Percentiles rank a stretch among this genome's conserved stretches.
phyloP scores from a whole-genome alignment of 306 rosid genomes.

The Quercus variabilis region DNA sequence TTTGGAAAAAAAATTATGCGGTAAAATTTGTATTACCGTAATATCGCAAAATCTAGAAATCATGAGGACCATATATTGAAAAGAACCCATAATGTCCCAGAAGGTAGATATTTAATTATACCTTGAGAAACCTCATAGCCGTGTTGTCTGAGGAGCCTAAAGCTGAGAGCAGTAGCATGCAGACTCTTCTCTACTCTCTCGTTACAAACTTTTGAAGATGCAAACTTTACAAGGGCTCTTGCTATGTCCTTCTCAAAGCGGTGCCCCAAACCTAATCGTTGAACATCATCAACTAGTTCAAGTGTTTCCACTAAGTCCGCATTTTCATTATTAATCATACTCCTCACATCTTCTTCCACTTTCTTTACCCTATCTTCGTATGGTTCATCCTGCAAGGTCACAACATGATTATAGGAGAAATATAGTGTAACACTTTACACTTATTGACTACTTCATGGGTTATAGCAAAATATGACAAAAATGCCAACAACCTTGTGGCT shows the following conservation, averaged over 20 bases:
- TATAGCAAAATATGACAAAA: too few relatives aligned
- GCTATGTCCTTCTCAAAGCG: constrained; percentile 35
- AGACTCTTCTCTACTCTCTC: background rate
- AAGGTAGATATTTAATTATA: background rate
- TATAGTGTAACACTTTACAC: too few relatives aligned
- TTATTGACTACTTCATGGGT: too few relatives aligned
- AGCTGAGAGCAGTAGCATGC: constrained; percentile 34
- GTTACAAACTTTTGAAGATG: background rate
- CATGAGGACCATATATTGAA: background rate
- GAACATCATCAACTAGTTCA: constrained; percentile 34
- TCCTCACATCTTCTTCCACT: constrained; percentile 29
- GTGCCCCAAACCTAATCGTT: constrained; percentile 34
- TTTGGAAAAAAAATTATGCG: too few relatives aligned
- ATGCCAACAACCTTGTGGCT: too few relatives aligned
- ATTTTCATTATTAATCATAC: constrained; percentile 33
- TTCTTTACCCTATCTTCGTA: constrained; percentile 6
- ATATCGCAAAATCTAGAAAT: too few relatives aligned
- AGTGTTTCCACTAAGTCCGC: background rate
- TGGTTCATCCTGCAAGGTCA: constrained; percentile 6
- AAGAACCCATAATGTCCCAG: too few relatives aligned
- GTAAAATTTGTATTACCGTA: too few relatives aligned
- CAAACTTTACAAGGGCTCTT: constrained; percentile 17
- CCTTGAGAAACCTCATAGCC: constrained; percentile 38
- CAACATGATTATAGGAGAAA: background rate
- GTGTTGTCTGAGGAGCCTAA: constrained; percentile 50